phyloP scores from a whole-genome alignment of 306 rosid genomes.

The Casuarina glauca region DNA sequence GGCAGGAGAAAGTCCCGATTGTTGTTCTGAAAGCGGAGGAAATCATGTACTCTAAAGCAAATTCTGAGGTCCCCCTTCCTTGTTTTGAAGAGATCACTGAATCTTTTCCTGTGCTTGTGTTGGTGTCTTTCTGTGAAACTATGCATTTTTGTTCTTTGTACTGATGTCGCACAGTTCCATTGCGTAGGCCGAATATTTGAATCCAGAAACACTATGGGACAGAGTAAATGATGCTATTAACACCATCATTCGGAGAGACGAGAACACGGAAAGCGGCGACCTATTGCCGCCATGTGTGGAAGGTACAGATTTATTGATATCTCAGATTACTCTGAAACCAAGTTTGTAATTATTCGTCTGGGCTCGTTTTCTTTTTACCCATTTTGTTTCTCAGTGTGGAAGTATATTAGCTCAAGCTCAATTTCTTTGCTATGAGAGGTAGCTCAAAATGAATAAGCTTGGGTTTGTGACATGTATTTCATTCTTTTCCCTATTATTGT shows the following conservation, averaged over 20 bases:
- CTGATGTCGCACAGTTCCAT: conserved; percentile 38
- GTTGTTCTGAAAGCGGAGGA: conserved; percentile 96
- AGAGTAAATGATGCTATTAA: conserved; percentile 94
- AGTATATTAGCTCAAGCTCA: conserved; percentile 24
- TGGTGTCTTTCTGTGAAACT: background rate
- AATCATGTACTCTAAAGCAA: conserved; percentile 98
- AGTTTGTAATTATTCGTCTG: conserved; percentile 12
- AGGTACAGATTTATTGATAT: conserved; percentile 54
- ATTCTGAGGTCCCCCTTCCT: conserved; percentile 72
- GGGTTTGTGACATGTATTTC: conserved; percentile 39
- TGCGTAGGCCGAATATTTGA: conserved; percentile 79
- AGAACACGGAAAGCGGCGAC: conserved; percentile 78
- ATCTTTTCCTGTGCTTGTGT: conserved; percentile 27
- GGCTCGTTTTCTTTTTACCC: background rate
- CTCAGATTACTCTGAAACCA: conserved; percentile 29
- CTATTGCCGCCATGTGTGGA: conserved; percentile 98
- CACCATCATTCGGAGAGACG: conserved; percentile 93
- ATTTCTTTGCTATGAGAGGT: conserved; percentile 4
- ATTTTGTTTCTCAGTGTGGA: conserved; percentile 16
- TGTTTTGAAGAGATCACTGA: conserved; percentile 31
- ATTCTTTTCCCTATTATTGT: conserved; percentile 31
- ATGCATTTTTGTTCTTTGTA: conserved; percentile 21
- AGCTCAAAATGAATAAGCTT: conserved; percentile 21
- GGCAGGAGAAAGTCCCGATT: conserved; percentile 86
- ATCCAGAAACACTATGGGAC: conserved; percentile 83